Evolutionary conservation across 257 asterid genomes (phyloP), one percentile per base, ranked within the genome.

Genomic region (Parsonsia alboflavescens): DNA sequence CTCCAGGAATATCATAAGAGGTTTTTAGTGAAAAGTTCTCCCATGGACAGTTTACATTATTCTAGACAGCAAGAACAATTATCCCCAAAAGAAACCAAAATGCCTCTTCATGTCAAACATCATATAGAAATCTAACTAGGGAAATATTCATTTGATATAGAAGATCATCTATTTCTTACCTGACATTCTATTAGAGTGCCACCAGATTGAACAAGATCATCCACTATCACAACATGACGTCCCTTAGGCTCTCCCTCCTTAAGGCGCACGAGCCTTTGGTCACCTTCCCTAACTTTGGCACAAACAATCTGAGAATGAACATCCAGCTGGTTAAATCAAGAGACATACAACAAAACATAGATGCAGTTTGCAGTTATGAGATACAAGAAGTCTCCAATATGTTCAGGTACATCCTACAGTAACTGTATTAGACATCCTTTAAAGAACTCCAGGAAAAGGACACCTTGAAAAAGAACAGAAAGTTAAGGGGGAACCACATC

Each of bases 191-290:
- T 64, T 52, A 93, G 82, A 21, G 98, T 91, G 84, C 98, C 94
- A 56, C 98, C 98, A 73, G 98, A 93, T 84, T 93, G 98, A 46
- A 93, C 98, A 74, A 93, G 97, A 83, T 93, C 98, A 75, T 93
- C 98, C 75, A 93, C 98, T 81, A 93, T 93, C 89, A 93, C 97
- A 73, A 93, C 97, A 65, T 93, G 98, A 48, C 90, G 97, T 73
- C 97, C 97, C 71, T 85, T 84, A n/a, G 97, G 92, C 19, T 91
- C 90, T 58, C 98, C 98, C 81, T 93, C 98, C 88, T 91, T 93
- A 57, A 93, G 66, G 78, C 97, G 87, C 39, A 93, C 98, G 39
- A 90, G 85, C 76, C 98, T 85, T 71, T 90, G 91, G 74, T 93
- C 92, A 10, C 97, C 97, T 90, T 93, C 98, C 88, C 98, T 89